Conservation (phyloP, 257 asterid genomes). For the Salvia splendens region DNA sequence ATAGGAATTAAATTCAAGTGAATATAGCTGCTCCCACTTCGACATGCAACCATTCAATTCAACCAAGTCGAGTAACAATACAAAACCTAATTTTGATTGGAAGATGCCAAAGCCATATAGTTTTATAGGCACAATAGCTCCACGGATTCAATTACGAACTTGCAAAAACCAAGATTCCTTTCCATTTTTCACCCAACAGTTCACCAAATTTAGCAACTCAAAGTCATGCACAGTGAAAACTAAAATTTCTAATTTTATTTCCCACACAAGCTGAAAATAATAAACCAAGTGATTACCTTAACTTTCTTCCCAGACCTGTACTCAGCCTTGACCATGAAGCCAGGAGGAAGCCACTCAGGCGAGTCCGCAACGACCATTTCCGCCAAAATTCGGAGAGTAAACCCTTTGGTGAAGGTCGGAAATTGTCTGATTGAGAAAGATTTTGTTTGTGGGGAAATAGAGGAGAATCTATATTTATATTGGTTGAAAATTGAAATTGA, state of each 20-base stretch:
- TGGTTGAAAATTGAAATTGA: slow-evolving; percentile 23
- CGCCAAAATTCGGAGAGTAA: slow-evolving; percentile 33
- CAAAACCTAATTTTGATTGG: slow-evolving; percentile 7
- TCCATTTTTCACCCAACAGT: slow-evolving; percentile 15
- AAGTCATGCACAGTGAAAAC: slow-evolving; percentile 12
- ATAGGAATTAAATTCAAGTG: slow-evolving; percentile 15
- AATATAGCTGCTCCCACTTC: slow-evolving; percentile 15
- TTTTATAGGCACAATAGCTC: not conserved
- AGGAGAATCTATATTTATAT: not conserved
- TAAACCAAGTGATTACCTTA: slow-evolving; percentile 42
- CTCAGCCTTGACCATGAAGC: slow-evolving; percentile 52
- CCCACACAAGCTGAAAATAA: slow-evolving; percentile 13
- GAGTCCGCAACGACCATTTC: slow-evolving; percentile 49
- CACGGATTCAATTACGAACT: slow-evolving; percentile 16
- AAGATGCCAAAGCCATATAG: slow-evolving; percentile 1
- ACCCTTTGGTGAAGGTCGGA: not conserved
- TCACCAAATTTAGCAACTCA: slow-evolving; percentile 28
- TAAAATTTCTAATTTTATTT: not conserved
- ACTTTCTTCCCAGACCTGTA: slow-evolving; percentile 50
- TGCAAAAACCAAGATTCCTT: slow-evolving; percentile 23
- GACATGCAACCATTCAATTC: slow-evolving; percentile 36
- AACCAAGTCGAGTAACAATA: slow-evolving; percentile 25
- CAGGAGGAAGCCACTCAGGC: slow-evolving; percentile 61
- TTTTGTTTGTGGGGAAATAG: not conserved
- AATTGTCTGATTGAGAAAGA: slow-evolving; percentile 3